phyloP scores from a whole-genome alignment of 2,329 filamentous ascomycete genomes.

The Monilinia polystroma region DNA sequence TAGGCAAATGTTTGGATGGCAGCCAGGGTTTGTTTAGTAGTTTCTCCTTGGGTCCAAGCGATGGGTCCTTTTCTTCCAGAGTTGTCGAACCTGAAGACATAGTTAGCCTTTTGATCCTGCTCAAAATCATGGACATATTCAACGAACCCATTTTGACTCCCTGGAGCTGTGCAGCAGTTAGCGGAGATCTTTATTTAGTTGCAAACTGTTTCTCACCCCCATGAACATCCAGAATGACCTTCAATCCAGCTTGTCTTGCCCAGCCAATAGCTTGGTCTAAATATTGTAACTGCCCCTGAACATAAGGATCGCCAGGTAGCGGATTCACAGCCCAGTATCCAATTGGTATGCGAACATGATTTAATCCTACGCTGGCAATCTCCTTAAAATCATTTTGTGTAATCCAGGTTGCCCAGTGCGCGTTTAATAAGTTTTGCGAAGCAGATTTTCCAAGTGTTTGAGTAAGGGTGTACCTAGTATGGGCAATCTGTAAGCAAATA shows the following conservation, averaged over 20 bases:
- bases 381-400: conserved; percentile 45
- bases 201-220: conserved; percentile 49
- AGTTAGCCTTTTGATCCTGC: not conserved
- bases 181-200: not conserved
- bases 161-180: conserved; percentile 47
- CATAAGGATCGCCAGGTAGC: conserved; percentile 56
- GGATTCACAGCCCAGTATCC: conserved; percentile 63
- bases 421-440: conserved; percentile 46
- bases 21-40: conserved; percentile 41
- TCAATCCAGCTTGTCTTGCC: conserved; percentile 57
- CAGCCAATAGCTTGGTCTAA: conserved; percentile 58
- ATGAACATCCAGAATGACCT: conserved; percentile 67
- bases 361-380: conserved; percentile 51
- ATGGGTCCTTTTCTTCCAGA: conserved; percentile 53
- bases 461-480: conserved; percentile 36
- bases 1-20: conserved; percentile 43
- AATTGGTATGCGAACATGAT: conserved; percentile 63
- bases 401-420: conserved; percentile 60
- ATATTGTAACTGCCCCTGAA: conserved; percentile 58
- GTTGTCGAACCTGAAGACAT: conserved; percentile 55
- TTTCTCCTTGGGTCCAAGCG: conserved; percentile 49
- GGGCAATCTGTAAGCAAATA: not conserved
- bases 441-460: conserved; percentile 49
- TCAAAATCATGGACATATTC: not conserved
- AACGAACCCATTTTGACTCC: conserved; percentile 57